Percentiles rank a stretch among this genome's conserved stretches.
Evolutionary conservation across 352 stramenopile genomes (phyloP).

Genomic region (Phytophthora litchii): DNA sequence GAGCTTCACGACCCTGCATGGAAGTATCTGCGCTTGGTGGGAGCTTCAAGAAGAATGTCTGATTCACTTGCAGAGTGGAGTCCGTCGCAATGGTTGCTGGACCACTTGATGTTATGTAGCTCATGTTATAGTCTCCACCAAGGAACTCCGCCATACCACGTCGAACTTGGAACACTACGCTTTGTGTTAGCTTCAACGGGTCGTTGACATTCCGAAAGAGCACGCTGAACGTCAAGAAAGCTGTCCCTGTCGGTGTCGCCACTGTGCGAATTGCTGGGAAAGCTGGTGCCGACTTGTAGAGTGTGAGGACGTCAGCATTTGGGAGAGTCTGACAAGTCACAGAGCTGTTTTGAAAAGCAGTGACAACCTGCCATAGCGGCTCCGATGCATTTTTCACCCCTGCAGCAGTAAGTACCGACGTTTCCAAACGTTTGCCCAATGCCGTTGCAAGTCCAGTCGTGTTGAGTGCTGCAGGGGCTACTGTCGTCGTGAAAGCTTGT

Average conservation of each 20-base stretch:
- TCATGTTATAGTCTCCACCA: constrained; percentile 31
- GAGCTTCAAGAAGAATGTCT: constrained; percentile 44
- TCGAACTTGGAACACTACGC: constrained; percentile 54
- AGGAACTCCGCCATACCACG: constrained; percentile 51
- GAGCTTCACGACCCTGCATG: constrained; percentile 25
- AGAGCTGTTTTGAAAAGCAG: constrained; percentile 18
- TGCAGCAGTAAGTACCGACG: constrained; percentile 9
- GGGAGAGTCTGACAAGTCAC: constrained; percentile 25
- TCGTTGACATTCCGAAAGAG: constrained; percentile 51
- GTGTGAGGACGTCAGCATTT: constrained; percentile 19
- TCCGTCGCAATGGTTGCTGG: constrained; percentile 26
- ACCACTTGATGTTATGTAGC: constrained; percentile 29
- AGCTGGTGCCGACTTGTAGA: constrained; percentile 31
- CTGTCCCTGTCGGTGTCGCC: constrained; percentile 1
- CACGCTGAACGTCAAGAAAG: constrained; percentile 49
- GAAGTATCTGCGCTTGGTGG: constrained; percentile 21
- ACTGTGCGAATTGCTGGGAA: constrained; percentile 21
- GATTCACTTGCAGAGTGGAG: constrained; percentile 48
- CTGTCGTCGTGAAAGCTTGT: constrained; percentile 23
- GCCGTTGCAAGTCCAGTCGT: constrained; percentile 18
- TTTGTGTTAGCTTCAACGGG: constrained; percentile 38
- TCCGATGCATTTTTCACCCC: constrained; percentile 16
- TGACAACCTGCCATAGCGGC: constrained; percentile 22
- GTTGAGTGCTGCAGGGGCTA: constrained; percentile 6
- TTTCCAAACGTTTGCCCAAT: constrained; percentile 10